Evolutionary conservation across 2,329 filamentous ascomycete genomes (phyloP).

Genomic region (Ploettnerulaceae sp.): DNA sequence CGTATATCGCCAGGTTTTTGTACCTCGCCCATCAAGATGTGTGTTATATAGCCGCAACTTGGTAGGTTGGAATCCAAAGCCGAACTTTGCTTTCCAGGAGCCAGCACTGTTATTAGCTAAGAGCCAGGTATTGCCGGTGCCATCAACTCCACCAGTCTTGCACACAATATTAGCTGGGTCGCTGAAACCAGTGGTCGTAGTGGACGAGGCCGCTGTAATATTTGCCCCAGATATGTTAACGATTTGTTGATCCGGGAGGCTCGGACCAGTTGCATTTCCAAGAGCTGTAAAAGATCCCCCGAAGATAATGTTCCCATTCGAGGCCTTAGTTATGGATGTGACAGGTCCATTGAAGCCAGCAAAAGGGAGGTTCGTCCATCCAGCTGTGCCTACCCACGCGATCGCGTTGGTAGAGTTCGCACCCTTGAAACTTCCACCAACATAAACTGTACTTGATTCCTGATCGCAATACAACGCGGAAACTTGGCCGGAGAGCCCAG

Average conservation of each 20-base stretch:
- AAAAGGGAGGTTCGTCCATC: slow-evolving; percentile 81
- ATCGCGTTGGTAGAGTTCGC: slow-evolving; percentile 86
- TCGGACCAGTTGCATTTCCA: slow-evolving; percentile 66
- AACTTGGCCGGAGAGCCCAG: slow-evolving; percentile 80
- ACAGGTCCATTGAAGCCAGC: slow-evolving; percentile 93
- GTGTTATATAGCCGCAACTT: slow-evolving; percentile 88
- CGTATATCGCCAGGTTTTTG: slow-evolving; percentile 81
- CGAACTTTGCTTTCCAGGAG: slow-evolving; percentile 78
- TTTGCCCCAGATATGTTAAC: slow-evolving; percentile 80
- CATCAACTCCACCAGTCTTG: slow-evolving; percentile 61
- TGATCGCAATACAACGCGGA: slow-evolving; percentile 78
- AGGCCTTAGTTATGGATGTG: slow-evolving; percentile 72
- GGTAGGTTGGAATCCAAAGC: slow-evolving; percentile 80
- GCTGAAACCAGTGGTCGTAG: slow-evolving; percentile 58
- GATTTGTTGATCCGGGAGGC: slow-evolving; percentile 65
- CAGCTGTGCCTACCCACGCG: slow-evolving; percentile 63
- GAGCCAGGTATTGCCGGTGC: slow-evolving; percentile 76
- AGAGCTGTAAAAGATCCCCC: slow-evolving; percentile 86
- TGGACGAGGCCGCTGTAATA: slow-evolving; percentile 62
- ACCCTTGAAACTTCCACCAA: slow-evolving; percentile 80
- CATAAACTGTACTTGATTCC: slow-evolving; percentile 72
- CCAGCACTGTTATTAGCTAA: slow-evolving; percentile 70
- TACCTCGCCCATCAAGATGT: slow-evolving; percentile 75
- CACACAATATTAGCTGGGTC: slow-evolving; percentile 82
- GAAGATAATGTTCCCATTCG: slow-evolving; percentile 83